Evolutionary conservation across 768 basidiomycete genomes (phyloP).

Genomic region (Plicaturopsis crispa): DNA sequence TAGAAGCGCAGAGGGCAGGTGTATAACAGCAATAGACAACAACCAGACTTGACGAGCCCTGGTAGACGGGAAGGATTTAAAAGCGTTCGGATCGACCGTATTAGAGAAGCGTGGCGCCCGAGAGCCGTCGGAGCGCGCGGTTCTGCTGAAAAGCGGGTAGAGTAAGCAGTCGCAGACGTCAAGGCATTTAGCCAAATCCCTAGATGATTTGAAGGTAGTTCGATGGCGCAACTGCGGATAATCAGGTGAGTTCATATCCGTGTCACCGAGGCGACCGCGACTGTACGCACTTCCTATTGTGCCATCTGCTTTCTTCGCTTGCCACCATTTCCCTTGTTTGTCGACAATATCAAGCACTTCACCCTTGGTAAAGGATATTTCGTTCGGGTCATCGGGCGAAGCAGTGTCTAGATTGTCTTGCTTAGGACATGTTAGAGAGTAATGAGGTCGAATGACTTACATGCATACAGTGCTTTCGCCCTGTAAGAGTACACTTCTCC

Average conservation of each 20-base stretch:
- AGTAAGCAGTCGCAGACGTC: background rate
- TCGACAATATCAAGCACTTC: conserved; percentile 90
- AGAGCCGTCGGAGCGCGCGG: no score
- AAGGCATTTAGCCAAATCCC: conserved; percentile 14
- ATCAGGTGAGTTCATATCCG: conserved; percentile 8
- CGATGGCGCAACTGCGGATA: conserved; percentile 64
- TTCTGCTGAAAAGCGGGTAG: no score
- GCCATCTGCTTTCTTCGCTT: conserved; percentile 75
- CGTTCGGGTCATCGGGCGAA: conserved; percentile 92
- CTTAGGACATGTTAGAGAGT: conserved; percentile 7
- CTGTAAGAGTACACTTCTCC: conserved; percentile 55
- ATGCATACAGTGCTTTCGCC: conserved; percentile 87
- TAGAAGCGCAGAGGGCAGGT: no score
- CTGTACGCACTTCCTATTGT: conserved; percentile 61
- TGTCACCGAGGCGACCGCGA: background rate
- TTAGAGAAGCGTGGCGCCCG: no score
- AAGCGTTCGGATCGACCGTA: no score
- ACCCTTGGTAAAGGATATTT: conserved; percentile 89
- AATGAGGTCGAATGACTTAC: conserved; percentile 35
- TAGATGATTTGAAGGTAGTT: conserved; percentile 80
- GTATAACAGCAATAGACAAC: no score
- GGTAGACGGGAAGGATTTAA: no score
- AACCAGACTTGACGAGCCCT: no score
- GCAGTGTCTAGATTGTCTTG: conserved; percentile 61
- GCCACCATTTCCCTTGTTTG: conserved; percentile 93